Base-by-base conservation (phyloP, 352 stramenopile genomes). In the Phytophthora agathidicida region DNA sequence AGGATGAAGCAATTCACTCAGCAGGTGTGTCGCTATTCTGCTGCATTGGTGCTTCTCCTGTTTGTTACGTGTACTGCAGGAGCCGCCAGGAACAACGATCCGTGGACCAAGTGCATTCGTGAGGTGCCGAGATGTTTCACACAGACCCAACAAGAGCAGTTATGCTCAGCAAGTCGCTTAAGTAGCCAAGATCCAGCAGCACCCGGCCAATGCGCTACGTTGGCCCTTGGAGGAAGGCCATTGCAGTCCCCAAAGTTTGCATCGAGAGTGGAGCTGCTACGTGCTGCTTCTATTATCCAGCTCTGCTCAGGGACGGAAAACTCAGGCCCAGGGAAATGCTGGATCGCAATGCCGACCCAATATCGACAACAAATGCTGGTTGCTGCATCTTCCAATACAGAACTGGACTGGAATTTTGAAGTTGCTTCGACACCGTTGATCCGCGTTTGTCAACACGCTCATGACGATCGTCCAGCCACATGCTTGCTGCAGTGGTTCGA, bases 251-350 rank as follows among this genome's bases (percentile, higher is more conserved):
- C 45, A 23, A 73, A 69, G 33, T 50, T 69, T 49, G 51, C 59
- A 23, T 51, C 65, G 24, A 38, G 65, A 54, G 41, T 58, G 14
- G 63, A 72, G 16, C 8, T 60, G n/a, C 45, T 68, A 22, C 65
- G 65, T 22, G 46, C 27, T 9, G 59, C 23, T 0, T 60, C 59
- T 10, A 61, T 83, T 33, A 48, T 69, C 9, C 37, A 60, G 37
- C 52, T 80, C 7, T 82, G 71, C 38, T 30, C 68, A 7, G 19
- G 19, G 19, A 44, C 54, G 9, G 42, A 30, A 2, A 49, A 45
- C 30, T 47, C 23, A 26, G 70, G 53, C 10, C 80, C 76, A 22
- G 78, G 67, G n/a, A 51, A 49, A 16, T 88, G 80, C n/a, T 91
- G 80, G 80, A 28, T 66, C 1, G 41, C 54, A 3, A 44, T 80